These are phyloP conservation scores for Cornus suecica DNA, from an alignment of 148 eudicot genomes.

Conservation along the genomic window DNA sequence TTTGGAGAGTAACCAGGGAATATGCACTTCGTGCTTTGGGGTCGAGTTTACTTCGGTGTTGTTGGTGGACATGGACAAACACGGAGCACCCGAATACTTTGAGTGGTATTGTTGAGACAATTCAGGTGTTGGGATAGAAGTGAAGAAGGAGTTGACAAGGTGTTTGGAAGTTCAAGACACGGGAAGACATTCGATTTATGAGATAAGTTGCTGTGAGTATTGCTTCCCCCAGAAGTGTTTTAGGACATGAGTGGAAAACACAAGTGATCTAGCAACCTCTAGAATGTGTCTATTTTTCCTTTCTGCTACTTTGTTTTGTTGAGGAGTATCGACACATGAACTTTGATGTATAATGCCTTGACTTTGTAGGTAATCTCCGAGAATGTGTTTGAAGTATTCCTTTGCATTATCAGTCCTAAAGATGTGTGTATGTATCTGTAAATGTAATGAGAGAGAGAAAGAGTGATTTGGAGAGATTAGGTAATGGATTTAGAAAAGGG, in stretches of 20 bases:
- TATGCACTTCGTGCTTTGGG: too few relatives aligned
- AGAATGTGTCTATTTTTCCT: too few relatives aligned
- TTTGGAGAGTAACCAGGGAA: too few relatives aligned
- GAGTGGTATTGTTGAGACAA: background rate
- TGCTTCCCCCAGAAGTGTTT: background rate
- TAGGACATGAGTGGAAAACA: background rate
- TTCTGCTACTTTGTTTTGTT: too few relatives aligned
- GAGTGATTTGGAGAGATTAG: too few relatives aligned
- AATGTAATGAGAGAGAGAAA: too few relatives aligned
- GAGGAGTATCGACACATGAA: constrained; percentile 2
- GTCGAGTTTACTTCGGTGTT: too few relatives aligned
- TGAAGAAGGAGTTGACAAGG: constrained; percentile 3
- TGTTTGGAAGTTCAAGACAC: constrained; percentile 1
- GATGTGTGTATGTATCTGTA: too few relatives aligned
- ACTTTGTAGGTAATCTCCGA: background rate
- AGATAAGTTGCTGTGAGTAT: background rate
- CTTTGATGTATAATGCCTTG: background rate
- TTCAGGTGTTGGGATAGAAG: constrained; percentile 3
- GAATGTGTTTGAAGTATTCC: constrained; percentile 1
- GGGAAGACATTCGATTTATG: background rate
- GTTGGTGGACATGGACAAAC: background rate
- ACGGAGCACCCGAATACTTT: background rate
- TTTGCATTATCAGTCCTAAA: background rate
- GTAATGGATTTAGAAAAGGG: too few relatives aligned
- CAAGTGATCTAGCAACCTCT: too few relatives aligned